Evolutionary conservation across 1,284 basidiomycete species (phyloP), one percentile per base, ranked within the genome.

Genomic region (Xerocomus nothofagi): DNA sequence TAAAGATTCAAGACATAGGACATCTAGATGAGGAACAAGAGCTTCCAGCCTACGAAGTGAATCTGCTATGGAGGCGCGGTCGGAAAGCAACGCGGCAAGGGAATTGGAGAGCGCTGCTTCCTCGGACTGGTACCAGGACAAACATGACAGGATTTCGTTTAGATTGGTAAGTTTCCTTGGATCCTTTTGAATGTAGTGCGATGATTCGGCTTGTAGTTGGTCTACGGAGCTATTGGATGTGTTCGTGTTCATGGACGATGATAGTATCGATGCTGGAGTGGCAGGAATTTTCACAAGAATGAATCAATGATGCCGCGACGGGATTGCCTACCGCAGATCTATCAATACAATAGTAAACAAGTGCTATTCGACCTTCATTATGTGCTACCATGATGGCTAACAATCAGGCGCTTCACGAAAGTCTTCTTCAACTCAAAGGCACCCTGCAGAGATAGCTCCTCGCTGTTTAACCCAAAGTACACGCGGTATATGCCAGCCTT

Each of bases 61-160:
- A 20, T 71, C 65, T 31, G 83, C 68, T 43, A 94, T 82, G 11
- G 86, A 83, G 18, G 84, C 78, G 42, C 81, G 77, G 50, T 85
- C 77, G 36, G 86, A 80, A 20, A 96, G 76, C 23, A 94, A 74
- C 39, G 81, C 75, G 4, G 88, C 77, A 43, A 96, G 80, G n/a
- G 86, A 84, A 44, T 80, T 76, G 11, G 91, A 90, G 15, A 95
- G 78, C 23, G 85, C 77, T 30, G 85, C 76, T 61, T 95, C 91
- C 65, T 91, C 82, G 12, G 84, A 80, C 58, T 93, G 84, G 31
- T 92, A 80, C 20, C 80, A 76, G 24, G 87, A 84, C n/a, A 91
- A 73, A 50, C 79, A 81, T 17, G 82, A 79, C 12, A 90, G 70
- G 34, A 91, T 82, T 50, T 89, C 82, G 6, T 81, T 71, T n/a